A percentile compares a stretch with the other conserved stretches of the same genome.
phyloP scores from a whole-genome alignment of 1,139 yeast genomes.

The Saccharomyces uvarum region DNA sequence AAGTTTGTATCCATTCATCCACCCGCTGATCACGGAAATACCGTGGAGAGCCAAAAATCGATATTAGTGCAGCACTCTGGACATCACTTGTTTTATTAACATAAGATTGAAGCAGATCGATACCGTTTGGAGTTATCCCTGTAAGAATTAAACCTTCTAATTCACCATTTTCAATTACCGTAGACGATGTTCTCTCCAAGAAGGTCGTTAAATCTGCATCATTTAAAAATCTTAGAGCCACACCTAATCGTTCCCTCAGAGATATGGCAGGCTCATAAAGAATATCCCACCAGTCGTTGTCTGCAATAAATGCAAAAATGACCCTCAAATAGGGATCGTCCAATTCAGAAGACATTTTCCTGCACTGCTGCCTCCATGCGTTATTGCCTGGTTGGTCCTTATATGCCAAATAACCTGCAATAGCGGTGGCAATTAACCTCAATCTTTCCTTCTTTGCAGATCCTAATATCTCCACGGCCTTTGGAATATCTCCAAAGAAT shows the following conservation, averaged over 20 bases:
- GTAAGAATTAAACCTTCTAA: slow-evolving; percentile 85
- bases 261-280: slow-evolving; percentile 86
- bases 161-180: slow-evolving; percentile 72
- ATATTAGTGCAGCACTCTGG: slow-evolving; percentile 81
- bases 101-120: slow-evolving; percentile 75
- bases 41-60: slow-evolving; percentile 75
- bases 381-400: slow-evolving; percentile 54
- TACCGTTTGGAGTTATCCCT: slow-evolving; percentile 79
- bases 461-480: slow-evolving; percentile 68
- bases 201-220: slow-evolving; percentile 68
- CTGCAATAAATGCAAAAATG: slow-evolving; percentile 88
- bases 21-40: slow-evolving; percentile 67
- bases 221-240: slow-evolving; percentile 75
- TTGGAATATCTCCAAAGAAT: slow-evolving; percentile 78
- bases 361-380: slow-evolving; percentile 90
- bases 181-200: slow-evolving; percentile 59
- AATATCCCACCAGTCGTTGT: slow-evolving; percentile 95
- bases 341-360: slow-evolving; percentile 75
- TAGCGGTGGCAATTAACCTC: slow-evolving; percentile 82
- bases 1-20: slow-evolving; percentile 69
- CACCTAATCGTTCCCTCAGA: slow-evolving; percentile 78
- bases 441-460: slow-evolving; percentile 41
- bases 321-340: slow-evolving; percentile 88
- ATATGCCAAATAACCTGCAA: slow-evolving; percentile 85
- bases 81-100: slow-evolving; percentile 87